Evolutionary conservation across 805 yeast species (phyloP).

Genomic region (Nakazawaea ishiwadae): DNA sequence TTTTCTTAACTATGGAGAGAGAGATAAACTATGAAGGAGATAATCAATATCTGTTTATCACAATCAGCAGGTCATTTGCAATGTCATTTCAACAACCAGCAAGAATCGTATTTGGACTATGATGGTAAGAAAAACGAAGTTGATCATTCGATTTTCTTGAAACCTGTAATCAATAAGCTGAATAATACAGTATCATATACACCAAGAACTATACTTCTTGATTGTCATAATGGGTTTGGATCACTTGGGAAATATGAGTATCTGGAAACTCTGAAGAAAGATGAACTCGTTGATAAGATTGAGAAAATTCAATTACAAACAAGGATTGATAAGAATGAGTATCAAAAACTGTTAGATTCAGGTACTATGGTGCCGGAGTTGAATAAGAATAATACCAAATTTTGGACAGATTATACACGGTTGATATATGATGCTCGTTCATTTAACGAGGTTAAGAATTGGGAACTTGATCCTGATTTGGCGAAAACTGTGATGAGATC

Average conservation of each 20-base stretch:
- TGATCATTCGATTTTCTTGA: conserved; percentile 44
- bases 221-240: conserved; percentile 73
- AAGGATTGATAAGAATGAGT: conserved; percentile 44
- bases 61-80: conserved; percentile 70
- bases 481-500: conserved; percentile 20
- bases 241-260: conserved; percentile 54
- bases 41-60: conserved; percentile 68
- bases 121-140: conserved; percentile 24
- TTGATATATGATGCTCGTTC: conserved; percentile 62
- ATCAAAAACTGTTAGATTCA: conserved; percentile 59
- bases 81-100: conserved; percentile 78
- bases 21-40: conserved; percentile 53
- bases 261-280: conserved; percentile 21
- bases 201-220: conserved; percentile 86
- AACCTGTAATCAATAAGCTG: conserved; percentile 31
- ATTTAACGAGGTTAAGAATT: conserved; percentile 48
- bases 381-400: conserved; percentile 37
- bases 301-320: conserved; percentile 29
- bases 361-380: conserved; percentile 32
- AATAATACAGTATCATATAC: conserved; percentile 53
- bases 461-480: conserved; percentile 45
- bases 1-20: not conserved
- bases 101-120: conserved; percentile 63
- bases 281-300: conserved; percentile 15
- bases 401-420: conserved; percentile 80